Percentiles rank a stretch among this genome's conserved stretches.
phyloP scores from a whole-genome alignment of 805 yeast species.

The Yamadazyma sp. region DNA sequence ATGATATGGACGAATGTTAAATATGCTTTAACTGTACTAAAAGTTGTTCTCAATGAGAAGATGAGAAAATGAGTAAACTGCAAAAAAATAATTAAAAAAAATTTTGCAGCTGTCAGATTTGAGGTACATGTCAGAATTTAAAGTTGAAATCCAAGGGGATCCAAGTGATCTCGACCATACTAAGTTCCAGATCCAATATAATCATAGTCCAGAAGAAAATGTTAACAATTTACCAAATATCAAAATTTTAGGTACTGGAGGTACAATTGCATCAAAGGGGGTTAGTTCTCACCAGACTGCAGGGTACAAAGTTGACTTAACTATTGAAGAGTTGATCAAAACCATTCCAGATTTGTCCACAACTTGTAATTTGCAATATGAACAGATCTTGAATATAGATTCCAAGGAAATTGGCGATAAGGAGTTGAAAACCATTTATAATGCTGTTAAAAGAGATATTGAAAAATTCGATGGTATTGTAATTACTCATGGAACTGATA shows the following conservation, averaged over 20 bases:
- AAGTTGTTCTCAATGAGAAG: no score
- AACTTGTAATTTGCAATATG: conserved; percentile 56
- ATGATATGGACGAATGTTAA: no score
- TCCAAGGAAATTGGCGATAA: conserved; percentile 53
- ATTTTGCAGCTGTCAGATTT: no score
- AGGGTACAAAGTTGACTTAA: conserved; percentile 42
- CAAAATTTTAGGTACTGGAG: conserved; percentile 44
- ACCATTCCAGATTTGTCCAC: conserved; percentile 55
- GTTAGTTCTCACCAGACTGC: conserved; percentile 37
- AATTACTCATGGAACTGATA: conserved; percentile 71
- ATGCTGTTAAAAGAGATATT: conserved; percentile 44
- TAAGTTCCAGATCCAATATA: conserved; percentile 32
- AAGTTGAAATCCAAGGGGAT: conserved; percentile 9
- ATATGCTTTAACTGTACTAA: no score
- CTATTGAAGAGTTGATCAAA: conserved; percentile 47
- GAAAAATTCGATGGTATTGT: conserved; percentile 54
- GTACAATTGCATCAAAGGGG: conserved; percentile 45
- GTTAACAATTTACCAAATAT: conserved; percentile 27
- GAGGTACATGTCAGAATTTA: conserved; percentile 3
- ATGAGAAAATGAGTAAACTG: neutral
- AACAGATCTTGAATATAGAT: conserved; percentile 60
- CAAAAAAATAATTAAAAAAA: no score
- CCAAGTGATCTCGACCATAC: conserved; percentile 27
- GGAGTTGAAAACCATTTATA: conserved; percentile 44
- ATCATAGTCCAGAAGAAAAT: conserved; percentile 17